Conservation (phyloP, 805 yeast genomes). For the Wickerhamomyces rabaulensis region DNA sequence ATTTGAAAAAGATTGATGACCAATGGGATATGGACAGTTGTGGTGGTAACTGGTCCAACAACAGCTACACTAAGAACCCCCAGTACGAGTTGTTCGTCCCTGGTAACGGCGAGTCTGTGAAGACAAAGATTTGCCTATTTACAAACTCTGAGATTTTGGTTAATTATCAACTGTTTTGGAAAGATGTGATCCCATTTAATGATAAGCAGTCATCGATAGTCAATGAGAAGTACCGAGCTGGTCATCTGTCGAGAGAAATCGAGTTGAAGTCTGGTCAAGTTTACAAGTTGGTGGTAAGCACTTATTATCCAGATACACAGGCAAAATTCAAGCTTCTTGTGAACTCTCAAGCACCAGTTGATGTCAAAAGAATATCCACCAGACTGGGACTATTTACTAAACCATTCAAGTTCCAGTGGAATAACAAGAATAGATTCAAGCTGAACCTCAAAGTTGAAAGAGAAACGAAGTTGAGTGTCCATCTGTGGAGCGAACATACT, state of each 20-base stretch:
- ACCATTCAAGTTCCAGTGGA: conserved; percentile 32
- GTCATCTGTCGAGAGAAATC: conserved; percentile 18
- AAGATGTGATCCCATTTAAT: conserved; percentile 26
- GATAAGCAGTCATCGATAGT: conserved; percentile 27
- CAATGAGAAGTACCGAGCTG: conserved; percentile 31
- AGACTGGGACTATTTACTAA: conserved; percentile 33
- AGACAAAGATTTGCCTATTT: conserved; percentile 16
- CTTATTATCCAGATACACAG: conserved; percentile 30
- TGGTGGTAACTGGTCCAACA: conserved; percentile 52
- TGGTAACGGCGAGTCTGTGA: conserved; percentile 17
- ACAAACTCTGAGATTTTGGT: conserved; percentile 27
- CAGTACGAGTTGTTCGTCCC: conserved; percentile 38
- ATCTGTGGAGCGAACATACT: conserved; percentile 11
- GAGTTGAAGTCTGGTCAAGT: conserved; percentile 27
- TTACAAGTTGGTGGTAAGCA: conserved; percentile 44
- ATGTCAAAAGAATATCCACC: conserved; percentile 17
- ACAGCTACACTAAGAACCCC: conserved; percentile 48
- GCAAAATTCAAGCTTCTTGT: conserved; percentile 29
- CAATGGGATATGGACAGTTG: conserved; percentile 39
- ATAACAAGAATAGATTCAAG: conserved; percentile 33
- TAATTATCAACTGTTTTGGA: conserved; percentile 42
- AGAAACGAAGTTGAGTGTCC: conserved; percentile 18
- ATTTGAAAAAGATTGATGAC: conserved; percentile 26
- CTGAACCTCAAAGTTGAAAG: conserved; percentile 21
- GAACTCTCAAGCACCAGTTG: conserved; percentile 19